Base-by-base conservation (phyloP, 345 rosid genomes). In the Mangifera indica region DNA sequence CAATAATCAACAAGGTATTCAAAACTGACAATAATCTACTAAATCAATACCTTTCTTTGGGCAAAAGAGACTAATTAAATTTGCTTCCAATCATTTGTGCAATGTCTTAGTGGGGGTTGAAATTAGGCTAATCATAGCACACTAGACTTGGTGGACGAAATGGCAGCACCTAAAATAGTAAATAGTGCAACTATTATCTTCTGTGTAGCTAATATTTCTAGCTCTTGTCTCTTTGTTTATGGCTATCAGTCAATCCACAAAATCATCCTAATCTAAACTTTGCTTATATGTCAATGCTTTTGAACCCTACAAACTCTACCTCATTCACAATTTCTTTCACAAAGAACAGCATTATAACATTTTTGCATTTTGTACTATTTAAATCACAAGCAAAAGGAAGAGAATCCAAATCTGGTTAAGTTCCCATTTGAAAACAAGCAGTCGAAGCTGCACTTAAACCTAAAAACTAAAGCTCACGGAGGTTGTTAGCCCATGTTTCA, bases 11-110 rank as follows among this genome's bases (percentile, higher is more conserved):
- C n/a, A n/a, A n/a, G n/a, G n/a, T n/a, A n/a, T n/a, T n/a, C n/a
- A n/a, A n/a, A n/a, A 37, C 26, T 51, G 82, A 70, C 79, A 66
- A 60, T 34, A 78, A 67, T n/a, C 40, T 25, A 77, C 78, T 80
- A 77, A 67, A 79, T 79, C 85, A 77, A 70, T 79, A 80, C 58
- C 63, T 3, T 63, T 75, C 80, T 69, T 55, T 22, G n/a, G 60
- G 37, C 52, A 58, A 61, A 58, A 3, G 6, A 5, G 45, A 24
- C 76, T 60, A 9, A 55, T 44, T 65, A 55, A 60, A 71, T 48
- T 72, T 75, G 57, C 60, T 67, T 66, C 73, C 72, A 76, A 74
- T 84, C 78, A 79, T 81, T 72, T 24, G 40, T 32, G 63, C 65
- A 59, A 52, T 32, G 67, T 63, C 32, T 11, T 53, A 22, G 22